Evolutionary conservation across 2,329 filamentous ascomycete genomes (phyloP).

Genomic region (Alternaria dauci): DNA sequence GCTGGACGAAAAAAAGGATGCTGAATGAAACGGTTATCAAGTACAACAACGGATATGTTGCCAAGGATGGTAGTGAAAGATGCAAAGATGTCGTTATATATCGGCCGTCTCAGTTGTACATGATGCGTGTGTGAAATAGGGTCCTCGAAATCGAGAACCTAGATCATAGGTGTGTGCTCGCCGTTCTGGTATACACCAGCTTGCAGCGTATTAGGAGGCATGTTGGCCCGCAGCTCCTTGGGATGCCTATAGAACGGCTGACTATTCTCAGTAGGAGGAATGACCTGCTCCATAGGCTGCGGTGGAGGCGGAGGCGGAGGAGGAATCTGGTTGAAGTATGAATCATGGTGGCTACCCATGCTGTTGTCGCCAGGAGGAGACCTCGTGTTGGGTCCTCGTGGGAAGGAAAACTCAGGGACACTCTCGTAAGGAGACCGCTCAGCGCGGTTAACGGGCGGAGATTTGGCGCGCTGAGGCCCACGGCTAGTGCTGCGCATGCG

Average conservation of each 20-base stretch:
- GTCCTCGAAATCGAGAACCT: conserved; percentile 5
- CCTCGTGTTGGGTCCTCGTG: conserved; percentile 33
- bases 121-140: conserved; percentile 1
- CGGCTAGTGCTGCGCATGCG: conserved; percentile 67
- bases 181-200: conserved; percentile 51
- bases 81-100: conserved; percentile 36
- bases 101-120: conserved; percentile 38
- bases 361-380: conserved; percentile 41
- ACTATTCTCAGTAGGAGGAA: conserved; percentile 46
- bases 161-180: conserved; percentile 48
- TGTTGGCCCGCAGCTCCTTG: conserved; percentile 59
- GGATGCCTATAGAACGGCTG: conserved; percentile 52
- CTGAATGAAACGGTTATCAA: conserved; percentile 18
- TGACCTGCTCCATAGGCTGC: conserved; percentile 52
- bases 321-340: conserved; percentile 41
- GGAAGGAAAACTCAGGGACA: conserved; percentile 47
- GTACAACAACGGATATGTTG: conserved; percentile 4
- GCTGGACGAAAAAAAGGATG: conserved; percentile 29
- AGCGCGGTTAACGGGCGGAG: conserved; percentile 51
- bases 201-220: conserved; percentile 58
- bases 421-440: conserved; percentile 56
- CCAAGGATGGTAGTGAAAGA: conserved; percentile 34
- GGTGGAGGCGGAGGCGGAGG: conserved; percentile 51
- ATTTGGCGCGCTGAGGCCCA: conserved; percentile 56
- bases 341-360: conserved; percentile 27